Conservation (phyloP, 2,329 filamentous ascomycete species). For the Aspergillus ruber region DNA sequence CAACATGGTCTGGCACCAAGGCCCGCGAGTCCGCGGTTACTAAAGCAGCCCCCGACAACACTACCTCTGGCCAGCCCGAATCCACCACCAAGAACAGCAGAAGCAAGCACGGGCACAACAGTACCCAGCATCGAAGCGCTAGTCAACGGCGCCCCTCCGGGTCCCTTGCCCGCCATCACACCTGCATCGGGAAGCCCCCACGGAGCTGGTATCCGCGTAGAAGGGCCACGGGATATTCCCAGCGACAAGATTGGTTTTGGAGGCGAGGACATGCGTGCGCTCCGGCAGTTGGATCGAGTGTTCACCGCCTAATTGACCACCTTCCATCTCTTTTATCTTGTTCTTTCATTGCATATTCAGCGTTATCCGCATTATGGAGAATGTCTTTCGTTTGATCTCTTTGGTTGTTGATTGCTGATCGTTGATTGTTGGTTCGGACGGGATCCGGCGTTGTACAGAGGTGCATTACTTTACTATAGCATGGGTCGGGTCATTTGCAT, state of each 20-base stretch:
- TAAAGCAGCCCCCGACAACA: slow-evolving; percentile 18
- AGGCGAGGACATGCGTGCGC: slow-evolving; percentile 57
- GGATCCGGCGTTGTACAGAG: slow-evolving; percentile 15
- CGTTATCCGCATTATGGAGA: not conserved
- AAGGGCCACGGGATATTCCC: slow-evolving; percentile 49
- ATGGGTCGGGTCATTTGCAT: slow-evolving; percentile 11
- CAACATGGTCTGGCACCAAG: slow-evolving; percentile 16
- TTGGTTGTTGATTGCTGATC: slow-evolving; percentile 1
- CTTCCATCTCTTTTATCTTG: slow-evolving; percentile 3
- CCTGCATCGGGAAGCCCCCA: slow-evolving; percentile 6
- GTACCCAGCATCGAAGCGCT: slow-evolving; percentile 51
- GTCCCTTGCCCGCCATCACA: slow-evolving; percentile 19
- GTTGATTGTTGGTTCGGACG: slow-evolving; percentile 2
- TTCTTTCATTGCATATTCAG: slow-evolving; percentile 13
- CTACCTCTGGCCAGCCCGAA: slow-evolving; percentile 8
- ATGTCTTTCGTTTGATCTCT: not conserved
- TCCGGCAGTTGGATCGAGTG: slow-evolving; percentile 58
- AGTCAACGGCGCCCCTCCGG: slow-evolving; percentile 32
- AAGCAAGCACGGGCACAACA: slow-evolving; percentile 16
- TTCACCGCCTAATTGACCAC: slow-evolving; percentile 31
- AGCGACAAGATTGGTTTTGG: slow-evolving; percentile 52
- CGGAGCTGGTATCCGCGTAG: slow-evolving; percentile 11
- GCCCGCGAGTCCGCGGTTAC: slow-evolving; percentile 19
- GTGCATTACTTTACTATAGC: slow-evolving; percentile 13
- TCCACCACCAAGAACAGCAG: not conserved